Evolutionary conservation across 2,329 filamentous ascomycete species (phyloP).

Genomic region (Curvularia lunata): DNA sequence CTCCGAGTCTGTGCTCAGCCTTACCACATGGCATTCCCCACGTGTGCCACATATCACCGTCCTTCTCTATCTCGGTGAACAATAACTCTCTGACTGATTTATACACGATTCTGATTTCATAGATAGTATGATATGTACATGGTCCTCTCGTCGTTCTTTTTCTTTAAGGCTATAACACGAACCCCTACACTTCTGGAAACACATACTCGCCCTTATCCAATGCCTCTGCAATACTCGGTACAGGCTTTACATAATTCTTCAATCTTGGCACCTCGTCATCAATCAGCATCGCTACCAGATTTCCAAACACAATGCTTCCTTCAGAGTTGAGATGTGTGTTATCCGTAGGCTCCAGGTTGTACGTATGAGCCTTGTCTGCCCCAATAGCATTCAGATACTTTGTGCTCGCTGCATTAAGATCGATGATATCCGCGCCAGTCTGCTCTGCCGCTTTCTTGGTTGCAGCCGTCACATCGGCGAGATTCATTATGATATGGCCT

Average conservation of each 20-base stretch:
- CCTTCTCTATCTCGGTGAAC: no score
- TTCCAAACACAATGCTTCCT: slow-evolving; percentile 35
- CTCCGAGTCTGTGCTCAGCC: slow-evolving; percentile 13
- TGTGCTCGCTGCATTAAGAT: slow-evolving; percentile 59
- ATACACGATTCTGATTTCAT: no score
- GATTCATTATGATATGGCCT: slow-evolving; percentile 51
- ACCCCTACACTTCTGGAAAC: slow-evolving; percentile 11
- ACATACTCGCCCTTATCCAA: slow-evolving; percentile 23
- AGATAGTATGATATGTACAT: background rate
- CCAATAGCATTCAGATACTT: slow-evolving; percentile 61
- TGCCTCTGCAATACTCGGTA: slow-evolving; percentile 17
- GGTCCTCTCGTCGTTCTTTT: background rate
- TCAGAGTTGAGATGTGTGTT: slow-evolving; percentile 31
- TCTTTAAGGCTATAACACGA: background rate
- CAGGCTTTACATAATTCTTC: slow-evolving; percentile 23
- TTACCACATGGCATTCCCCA: slow-evolving; percentile 1
- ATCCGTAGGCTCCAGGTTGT: slow-evolving; percentile 51
- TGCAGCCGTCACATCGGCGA: slow-evolving; percentile 54
- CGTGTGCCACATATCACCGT: background rate
- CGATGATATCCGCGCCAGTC: slow-evolving; percentile 51
- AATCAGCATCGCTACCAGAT: slow-evolving; percentile 27
- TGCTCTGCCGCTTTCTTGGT: slow-evolving; percentile 56
- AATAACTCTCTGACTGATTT: background rate
- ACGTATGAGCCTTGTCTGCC: slow-evolving; percentile 53
- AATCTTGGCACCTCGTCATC: slow-evolving; percentile 16